Conservation (phyloP, 2,329 filamentous ascomycete species). For the Aspergillus intermedius region DNA sequence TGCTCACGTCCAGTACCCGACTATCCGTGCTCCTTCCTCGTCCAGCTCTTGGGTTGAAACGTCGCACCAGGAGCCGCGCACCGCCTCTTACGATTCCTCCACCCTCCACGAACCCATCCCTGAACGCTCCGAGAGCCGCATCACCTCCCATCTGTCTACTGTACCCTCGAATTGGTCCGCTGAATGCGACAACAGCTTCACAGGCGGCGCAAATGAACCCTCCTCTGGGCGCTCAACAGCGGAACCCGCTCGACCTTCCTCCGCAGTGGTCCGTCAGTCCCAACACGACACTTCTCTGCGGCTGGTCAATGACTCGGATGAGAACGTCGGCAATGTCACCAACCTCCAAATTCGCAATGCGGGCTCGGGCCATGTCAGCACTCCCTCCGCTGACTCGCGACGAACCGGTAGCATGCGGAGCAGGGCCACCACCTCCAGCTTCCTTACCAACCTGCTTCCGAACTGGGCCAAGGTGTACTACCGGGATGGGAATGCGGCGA, state of each 20-base stretch:
- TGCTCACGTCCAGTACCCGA: constrained; percentile 33
- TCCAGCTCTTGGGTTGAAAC: constrained; percentile 37
- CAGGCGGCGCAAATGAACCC: constrained; percentile 16
- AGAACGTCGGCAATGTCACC: constrained; percentile 31
- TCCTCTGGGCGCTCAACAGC: constrained; percentile 14
- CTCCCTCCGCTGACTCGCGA: constrained; percentile 34
- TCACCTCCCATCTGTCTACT: constrained; percentile 40
- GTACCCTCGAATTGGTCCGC: constrained; percentile 39
- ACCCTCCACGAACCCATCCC: constrained; percentile 1
- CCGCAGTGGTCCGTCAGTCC: constrained; percentile 18
- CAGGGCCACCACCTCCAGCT: constrained; percentile 41
- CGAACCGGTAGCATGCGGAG: constrained; percentile 32
- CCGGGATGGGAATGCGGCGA: constrained; percentile 53
- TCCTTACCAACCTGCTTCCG: constrained; percentile 39
- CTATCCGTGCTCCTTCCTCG: constrained; percentile 31
- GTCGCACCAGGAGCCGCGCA: constrained; percentile 13
- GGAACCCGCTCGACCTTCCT: constrained; percentile 17
- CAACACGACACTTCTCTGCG: constrained; percentile 25
- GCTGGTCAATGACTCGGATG: constrained; percentile 29
- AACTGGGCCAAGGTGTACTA: constrained; percentile 60
- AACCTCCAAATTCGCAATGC: constrained; percentile 28
- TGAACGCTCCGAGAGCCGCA: constrained; percentile 28
- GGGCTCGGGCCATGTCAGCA: constrained; percentile 32
- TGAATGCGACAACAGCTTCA: constrained; percentile 23
- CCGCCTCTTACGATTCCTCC: constrained; percentile 7